Evolutionary conservation across 768 basidiomycete genomes (phyloP), one percentile per base, ranked within the genome.

Genomic region (Leccinum barrowsii): DNA sequence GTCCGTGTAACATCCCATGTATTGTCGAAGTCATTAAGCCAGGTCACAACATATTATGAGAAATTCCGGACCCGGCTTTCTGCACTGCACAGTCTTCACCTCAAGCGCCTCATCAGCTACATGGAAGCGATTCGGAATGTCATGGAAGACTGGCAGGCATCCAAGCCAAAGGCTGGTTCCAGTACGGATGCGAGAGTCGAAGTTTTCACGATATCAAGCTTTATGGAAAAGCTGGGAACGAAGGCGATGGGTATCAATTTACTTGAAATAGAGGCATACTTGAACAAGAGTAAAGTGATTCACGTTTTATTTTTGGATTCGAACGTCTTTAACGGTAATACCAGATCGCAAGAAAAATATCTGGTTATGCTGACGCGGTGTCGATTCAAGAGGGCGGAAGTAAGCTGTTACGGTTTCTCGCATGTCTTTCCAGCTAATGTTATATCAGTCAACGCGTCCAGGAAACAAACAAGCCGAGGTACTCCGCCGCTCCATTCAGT

Each of bases 261-360:
- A 35, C 75, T 95, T 55, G 92, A 93, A 70, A 81, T 97, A 21
- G 89, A 89, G 63, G 73, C 74, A 10, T 98, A 97, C 74, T 74
- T 98, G 55, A 86, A 82, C 69, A 82, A 77, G 59, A 95, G 93
- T 71, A 96, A 94, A 81, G 92, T 74, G 91, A 92, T 78, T 89
- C 19, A 6, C 22, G 46, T 13, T 19, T 13, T 30, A 52, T 49
- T 1, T 22, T 22, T 11, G 21, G 37, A 10, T 32, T 56, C n/a
- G 15, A 22, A 10, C 52, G 13, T 24, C 21, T 19, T 63, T 5
- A 55, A 57, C 11, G 35, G 26, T 21, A 7, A 4, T 12, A 3
- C 58, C 59, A 87, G 83, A 80, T 90, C 56, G 87, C 87, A 7
- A 78, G 86, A 63, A 90, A 94, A 71, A 90, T 94, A 54, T 85